Conservation (phyloP, 179 eudicot genomes). For the Heliamphora pulchella region DNA sequence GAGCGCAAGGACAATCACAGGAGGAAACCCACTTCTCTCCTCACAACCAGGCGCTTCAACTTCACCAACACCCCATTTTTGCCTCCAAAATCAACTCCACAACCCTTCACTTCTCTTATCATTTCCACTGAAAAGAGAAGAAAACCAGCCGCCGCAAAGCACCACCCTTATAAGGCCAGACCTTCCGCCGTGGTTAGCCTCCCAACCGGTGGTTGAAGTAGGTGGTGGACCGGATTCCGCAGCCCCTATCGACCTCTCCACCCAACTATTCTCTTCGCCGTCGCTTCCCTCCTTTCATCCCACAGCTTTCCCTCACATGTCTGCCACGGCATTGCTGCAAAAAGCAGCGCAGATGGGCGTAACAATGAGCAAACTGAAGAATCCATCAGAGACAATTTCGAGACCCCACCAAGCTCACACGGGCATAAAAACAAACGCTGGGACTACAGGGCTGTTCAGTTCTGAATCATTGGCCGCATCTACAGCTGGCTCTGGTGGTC, state of each 20-base stretch:
- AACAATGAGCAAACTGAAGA: conserved; percentile 22
- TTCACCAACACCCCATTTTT: background rate
- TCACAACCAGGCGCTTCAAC: conserved; percentile 7
- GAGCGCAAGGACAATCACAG: conserved; percentile 27
- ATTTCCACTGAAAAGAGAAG: conserved; percentile 12
- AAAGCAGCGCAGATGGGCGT: conserved; percentile 48
- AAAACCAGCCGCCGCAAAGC: background rate
- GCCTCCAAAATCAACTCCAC: conserved; percentile 10
- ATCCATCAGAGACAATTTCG: background rate
- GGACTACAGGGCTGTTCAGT: conserved; percentile 14
- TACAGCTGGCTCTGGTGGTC: conserved; percentile 21
- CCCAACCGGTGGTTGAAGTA: background rate
- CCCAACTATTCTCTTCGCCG: conserved; percentile 15
- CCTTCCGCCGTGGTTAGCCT: conserved; percentile 18
- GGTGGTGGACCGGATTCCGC: background rate
- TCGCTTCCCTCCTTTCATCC: background rate
- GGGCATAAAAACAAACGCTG: background rate
- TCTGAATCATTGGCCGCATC: conserved; percentile 16
- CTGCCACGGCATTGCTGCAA: conserved; percentile 47
- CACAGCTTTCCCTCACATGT: conserved; percentile 30
- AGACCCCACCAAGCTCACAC: conserved; percentile 6
- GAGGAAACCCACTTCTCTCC: conserved; percentile 17
- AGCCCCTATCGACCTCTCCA: conserved; percentile 1
- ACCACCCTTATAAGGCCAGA: too few species aligned
- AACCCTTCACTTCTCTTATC: background rate